phyloP scores from a whole-genome alignment of 2,329 filamentous ascomycete species.

The Graphilbum ipis-grandicollis region DNA sequence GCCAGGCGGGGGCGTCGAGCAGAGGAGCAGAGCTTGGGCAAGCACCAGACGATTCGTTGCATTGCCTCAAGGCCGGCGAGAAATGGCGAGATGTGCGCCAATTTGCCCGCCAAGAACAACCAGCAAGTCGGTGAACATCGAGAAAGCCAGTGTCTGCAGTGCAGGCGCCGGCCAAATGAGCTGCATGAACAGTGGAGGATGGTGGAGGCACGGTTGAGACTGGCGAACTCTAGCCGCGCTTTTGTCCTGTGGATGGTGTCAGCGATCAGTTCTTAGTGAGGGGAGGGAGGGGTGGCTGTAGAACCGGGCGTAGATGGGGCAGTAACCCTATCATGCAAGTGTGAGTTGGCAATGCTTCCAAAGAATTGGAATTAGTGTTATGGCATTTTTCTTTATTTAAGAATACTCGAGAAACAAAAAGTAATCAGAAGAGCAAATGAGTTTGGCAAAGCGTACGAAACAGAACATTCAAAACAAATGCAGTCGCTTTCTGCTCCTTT shows the following conservation, averaged over 20 bases:
- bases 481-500: too few relatives aligned
- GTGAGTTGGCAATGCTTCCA: constrained; percentile 53
- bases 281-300: background rate
- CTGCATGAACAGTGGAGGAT: constrained; percentile 26
- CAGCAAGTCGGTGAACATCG: constrained; percentile 21
- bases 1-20: too few relatives aligned
- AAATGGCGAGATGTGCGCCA: constrained; percentile 16
- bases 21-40: background rate
- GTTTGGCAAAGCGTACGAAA: too few relatives aligned
- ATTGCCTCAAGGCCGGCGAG: constrained; percentile 5
- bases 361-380: background rate
- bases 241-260: background rate
- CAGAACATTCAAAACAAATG: too few relatives aligned
- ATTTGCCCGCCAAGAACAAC: background rate
- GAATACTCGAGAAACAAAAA: too few relatives aligned
- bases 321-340: constrained; percentile 41
- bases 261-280: background rate
- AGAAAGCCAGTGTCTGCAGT: background rate
- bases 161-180: constrained; percentile 18
- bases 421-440: too few relatives aligned
- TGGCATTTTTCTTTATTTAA: too few relatives aligned
- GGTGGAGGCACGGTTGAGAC: too few relatives aligned
- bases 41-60: constrained; percentile 1
- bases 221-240: constrained; percentile 15
- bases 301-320: constrained; percentile 13